phyloP scores from a whole-genome alignment of 345 rosid genomes.

The Salix dunnii region DNA sequence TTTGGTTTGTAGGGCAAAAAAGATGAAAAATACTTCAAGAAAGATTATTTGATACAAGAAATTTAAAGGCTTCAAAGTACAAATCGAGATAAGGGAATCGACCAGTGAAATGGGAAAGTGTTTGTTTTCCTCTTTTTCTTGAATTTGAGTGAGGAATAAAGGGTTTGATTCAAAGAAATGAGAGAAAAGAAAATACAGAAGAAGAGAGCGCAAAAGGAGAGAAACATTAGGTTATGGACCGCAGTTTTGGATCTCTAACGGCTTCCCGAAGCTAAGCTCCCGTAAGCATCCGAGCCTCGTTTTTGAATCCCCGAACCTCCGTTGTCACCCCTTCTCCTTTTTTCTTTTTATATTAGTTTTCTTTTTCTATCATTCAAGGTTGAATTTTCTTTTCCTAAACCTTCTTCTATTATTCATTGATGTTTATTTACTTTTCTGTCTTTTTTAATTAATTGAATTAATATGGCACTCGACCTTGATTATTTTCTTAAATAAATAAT shows the following conservation, averaged over 20 bases:
- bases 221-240: neutral
- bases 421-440: no score
- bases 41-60: neutral
- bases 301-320: slow-evolving; percentile 37
- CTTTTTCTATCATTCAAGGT: neutral
- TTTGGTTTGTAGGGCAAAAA: neutral
- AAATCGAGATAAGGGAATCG: neutral
- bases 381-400: neutral
- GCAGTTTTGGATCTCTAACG: slow-evolving; percentile 37
- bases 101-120: neutral
- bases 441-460: no score
- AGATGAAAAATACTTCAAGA: neutral
- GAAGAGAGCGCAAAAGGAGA: slow-evolving; percentile 3
- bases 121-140: neutral
- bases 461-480: no score
- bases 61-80: neutral
- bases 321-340: neutral
- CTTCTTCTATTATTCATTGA: no score
- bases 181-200: slow-evolving; percentile 3
- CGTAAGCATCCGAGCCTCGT: slow-evolving; percentile 17
- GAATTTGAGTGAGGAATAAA: neutral
- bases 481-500: no score
- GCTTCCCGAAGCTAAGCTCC: slow-evolving; percentile 33
- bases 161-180: slow-evolving; percentile 9
- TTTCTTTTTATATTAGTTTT: neutral